These are phyloP conservation scores for Phoma herbarum DNA, from an alignment of 2,329 filamentous ascomycete species.

Conservation along the genomic window DNA sequence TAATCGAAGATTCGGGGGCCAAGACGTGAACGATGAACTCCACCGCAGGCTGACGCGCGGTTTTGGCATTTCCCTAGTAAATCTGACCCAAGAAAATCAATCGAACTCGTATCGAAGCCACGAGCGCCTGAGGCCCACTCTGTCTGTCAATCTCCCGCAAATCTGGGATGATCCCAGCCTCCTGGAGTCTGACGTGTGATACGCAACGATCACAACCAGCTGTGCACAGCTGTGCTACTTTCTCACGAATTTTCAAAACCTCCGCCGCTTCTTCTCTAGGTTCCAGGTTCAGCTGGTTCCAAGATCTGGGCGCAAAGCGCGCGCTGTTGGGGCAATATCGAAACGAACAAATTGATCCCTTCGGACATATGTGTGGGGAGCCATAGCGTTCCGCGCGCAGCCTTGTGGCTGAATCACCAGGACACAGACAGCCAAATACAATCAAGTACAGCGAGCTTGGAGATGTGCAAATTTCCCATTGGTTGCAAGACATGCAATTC, in stretches of 20 bases:
- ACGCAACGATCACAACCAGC: not conserved
- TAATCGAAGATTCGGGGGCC: not conserved
- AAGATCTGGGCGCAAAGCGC: slow-evolving; percentile 14
- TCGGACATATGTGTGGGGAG: slow-evolving; percentile 23
- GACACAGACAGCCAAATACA: slow-evolving; percentile 7
- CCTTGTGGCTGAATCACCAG: slow-evolving; percentile 21
- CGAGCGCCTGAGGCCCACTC: slow-evolving; percentile 11
- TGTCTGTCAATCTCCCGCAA: slow-evolving; percentile 17
- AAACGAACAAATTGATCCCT: slow-evolving; percentile 5
- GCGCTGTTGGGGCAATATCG: not conserved
- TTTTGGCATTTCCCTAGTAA: not conserved
- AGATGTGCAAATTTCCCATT: not conserved
- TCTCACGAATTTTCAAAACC: not conserved
- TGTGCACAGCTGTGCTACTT: not conserved
- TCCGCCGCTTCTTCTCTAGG: not conserved
- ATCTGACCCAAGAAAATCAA: slow-evolving; percentile 3
- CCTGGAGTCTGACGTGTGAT: slow-evolving; percentile 6
- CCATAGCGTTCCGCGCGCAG: slow-evolving; percentile 13
- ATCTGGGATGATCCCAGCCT: slow-evolving; percentile 9
- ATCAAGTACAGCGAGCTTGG: not conserved
- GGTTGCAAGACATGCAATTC: not conserved
- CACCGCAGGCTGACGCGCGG: slow-evolving; percentile 12
- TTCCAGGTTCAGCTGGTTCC: slow-evolving; percentile 1
- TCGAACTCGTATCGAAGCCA: slow-evolving; percentile 11
- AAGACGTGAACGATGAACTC: slow-evolving; percentile 5